Percentiles rank a stretch among this genome's conserved stretches.
Evolutionary conservation across 306 rosid species (phyloP).

Genomic region (Macrotyloma uniflorum): DNA sequence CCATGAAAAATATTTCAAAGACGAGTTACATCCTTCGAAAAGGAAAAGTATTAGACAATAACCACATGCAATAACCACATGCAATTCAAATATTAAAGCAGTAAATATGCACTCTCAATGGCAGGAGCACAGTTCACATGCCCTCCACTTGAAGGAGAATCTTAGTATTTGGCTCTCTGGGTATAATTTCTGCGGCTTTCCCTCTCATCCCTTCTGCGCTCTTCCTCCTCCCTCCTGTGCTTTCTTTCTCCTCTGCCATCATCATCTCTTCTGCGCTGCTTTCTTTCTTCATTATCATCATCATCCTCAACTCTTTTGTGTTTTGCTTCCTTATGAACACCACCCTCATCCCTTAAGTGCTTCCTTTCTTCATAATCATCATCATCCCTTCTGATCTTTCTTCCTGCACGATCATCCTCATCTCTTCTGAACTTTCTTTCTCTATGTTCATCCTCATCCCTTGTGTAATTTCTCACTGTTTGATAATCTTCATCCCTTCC

Average conservation of each 20-base stretch:
- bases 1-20: neutral
- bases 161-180: conserved; percentile 18
- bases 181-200: conserved; percentile 26
- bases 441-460: neutral
- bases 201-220: conserved; percentile 41
- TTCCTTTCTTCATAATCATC: conserved; percentile 30
- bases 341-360: conserved; percentile 23
- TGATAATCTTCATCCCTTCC: conserved; percentile 22
- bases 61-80: too few species aligned
- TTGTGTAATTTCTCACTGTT: conserved; percentile 13
- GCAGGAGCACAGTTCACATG: neutral
- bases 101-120: neutral
- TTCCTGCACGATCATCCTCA: neutral
- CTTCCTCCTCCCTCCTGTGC: conserved; percentile 37
- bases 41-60: neutral
- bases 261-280: conserved; percentile 5
- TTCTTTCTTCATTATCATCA: conserved; percentile 35
- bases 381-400: neutral
- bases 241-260: conserved; percentile 31
- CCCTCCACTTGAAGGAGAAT: neutral
- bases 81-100: conserved; percentile 16
- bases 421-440: conserved; percentile 4
- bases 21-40: conserved; percentile 2
- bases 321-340: neutral
- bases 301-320: conserved; percentile 10